Evolutionary conservation across 2,329 filamentous ascomycete genomes (phyloP), one percentile per base, ranked within the genome.

Genomic region (Rutstroemia sydowiana): DNA sequence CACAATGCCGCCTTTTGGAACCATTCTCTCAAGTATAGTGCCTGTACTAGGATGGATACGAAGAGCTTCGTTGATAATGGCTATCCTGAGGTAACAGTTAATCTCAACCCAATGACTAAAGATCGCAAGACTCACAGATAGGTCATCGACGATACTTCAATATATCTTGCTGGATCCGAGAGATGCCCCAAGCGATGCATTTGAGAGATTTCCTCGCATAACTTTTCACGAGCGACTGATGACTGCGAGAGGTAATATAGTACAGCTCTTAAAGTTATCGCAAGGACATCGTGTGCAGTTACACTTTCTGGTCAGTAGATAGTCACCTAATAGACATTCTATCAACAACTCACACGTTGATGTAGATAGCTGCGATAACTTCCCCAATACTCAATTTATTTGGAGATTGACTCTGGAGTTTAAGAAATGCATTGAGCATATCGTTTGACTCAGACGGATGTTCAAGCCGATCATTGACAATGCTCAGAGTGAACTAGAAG

Each of bases 31-130:
- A 11, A 78, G 61, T 1, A 73, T 71, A 14, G 76, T 61, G 3
- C 72, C 75, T 0, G 71, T 70, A 0, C 71, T 70, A 0, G 75
- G 69, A 45, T 76, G 72, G 21, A 79, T 61, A 6, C 76, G 71
- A 37, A 78, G 63, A 0, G 73, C 72, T 32, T 51, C 28, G 14
- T 21, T 4, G 18, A 41, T 11, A 14, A 45, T 40, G 37, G 43
- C 26, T n/a, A n/a, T n/a, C n/a, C n/a, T n/a, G n/a, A n/a, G n/a
- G n/a, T n/a, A n/a, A n/a, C n/a, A n/a, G n/a, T n/a, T n/a, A n/a
- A 26, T 34, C 21, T 6, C 56, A 34, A 41, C 55, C 55, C 5
- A 37, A 18, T 21, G 57, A 26, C 11, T 53, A n/a, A n/a, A n/a
- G 23, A 26, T 26, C 23, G 8, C 23, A 8, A 4, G 23, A 57